Conservation (phyloP, 768 basidiomycete genomes). For the Boletus eberwhitei region DNA sequence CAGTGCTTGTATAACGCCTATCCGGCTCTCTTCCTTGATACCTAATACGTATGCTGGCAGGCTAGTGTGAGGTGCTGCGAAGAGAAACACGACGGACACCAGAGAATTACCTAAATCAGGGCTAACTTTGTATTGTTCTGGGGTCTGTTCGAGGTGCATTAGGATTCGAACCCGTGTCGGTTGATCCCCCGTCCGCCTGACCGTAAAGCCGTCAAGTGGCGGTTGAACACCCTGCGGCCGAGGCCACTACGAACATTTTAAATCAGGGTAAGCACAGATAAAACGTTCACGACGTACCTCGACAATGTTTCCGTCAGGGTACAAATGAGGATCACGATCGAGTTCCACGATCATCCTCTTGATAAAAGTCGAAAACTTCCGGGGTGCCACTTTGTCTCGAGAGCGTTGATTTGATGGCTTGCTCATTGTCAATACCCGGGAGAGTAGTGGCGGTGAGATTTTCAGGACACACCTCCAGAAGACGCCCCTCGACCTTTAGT, state of each 20-base stretch:
- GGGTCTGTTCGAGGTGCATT: constrained; percentile 82
- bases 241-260: constrained; percentile 50
- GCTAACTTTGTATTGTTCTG: constrained; percentile 79
- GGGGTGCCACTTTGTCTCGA: constrained; percentile 57
- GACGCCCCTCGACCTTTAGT: constrained; percentile 80
- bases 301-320: constrained; percentile 83
- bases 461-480: constrained; percentile 63
- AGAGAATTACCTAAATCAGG: constrained; percentile 61
- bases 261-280: neutral
- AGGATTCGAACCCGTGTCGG: constrained; percentile 77
- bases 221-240: constrained; percentile 53
- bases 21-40: constrained; percentile 80
- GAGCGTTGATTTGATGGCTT: constrained; percentile 61
- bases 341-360: constrained; percentile 84
- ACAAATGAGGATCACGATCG: constrained; percentile 77
- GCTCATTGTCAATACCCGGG: neutral
- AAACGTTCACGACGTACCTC: constrained; percentile 51
- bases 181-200: constrained; percentile 76
- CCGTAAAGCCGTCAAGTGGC: constrained; percentile 80
- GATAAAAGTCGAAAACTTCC: constrained; percentile 84
- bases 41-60: constrained; percentile 59
- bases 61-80: neutral
- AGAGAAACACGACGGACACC: neutral
- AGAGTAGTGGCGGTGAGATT: neutral
- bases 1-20: constrained; percentile 74